These are phyloP conservation scores for Vigna unguiculata DNA, from an alignment of 306 rosid species.

Conservation along the genomic window DNA sequence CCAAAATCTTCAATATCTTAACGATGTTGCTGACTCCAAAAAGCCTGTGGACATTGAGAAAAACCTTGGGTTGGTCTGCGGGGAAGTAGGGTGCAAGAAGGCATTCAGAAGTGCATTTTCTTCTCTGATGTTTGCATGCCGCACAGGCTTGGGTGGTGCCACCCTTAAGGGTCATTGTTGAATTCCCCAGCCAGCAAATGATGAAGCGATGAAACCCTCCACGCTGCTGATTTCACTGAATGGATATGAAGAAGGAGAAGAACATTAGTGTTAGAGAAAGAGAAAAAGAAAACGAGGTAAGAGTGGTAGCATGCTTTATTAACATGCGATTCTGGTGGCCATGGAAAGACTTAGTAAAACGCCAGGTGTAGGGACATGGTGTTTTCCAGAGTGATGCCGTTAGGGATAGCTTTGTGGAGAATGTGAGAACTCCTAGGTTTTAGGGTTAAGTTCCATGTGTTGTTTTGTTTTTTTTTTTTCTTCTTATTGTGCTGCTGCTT, in stretches of 20 bases:
- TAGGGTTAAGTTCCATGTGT: slow-evolving; percentile 37
- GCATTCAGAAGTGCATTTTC: slow-evolving; percentile 74
- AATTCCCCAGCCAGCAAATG: slow-evolving; percentile 36
- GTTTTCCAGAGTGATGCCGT: slow-evolving; percentile 42
- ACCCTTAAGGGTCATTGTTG: slow-evolving; percentile 73
- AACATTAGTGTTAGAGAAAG: not conserved
- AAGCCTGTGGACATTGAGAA: slow-evolving; percentile 72
- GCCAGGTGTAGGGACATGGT: slow-evolving; percentile 41
- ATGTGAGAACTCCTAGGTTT: slow-evolving; percentile 43
- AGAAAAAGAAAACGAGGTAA: slow-evolving; percentile 19
- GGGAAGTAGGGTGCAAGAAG: slow-evolving; percentile 77
- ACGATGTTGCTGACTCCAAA: slow-evolving; percentile 76
- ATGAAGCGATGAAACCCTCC: not conserved
- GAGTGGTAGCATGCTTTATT: slow-evolving; percentile 32
- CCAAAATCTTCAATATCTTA: slow-evolving; percentile 54
- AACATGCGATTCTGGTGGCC: slow-evolving; percentile 46
- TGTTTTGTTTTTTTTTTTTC: too few relatives aligned
- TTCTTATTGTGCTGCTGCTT: too few relatives aligned
- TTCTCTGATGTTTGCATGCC: slow-evolving; percentile 73
- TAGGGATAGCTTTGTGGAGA: slow-evolving; percentile 42
- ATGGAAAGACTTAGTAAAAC: slow-evolving; percentile 57
- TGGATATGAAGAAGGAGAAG: not conserved
- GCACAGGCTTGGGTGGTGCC: slow-evolving; percentile 79
- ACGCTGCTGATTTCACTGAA: slow-evolving; percentile 6
- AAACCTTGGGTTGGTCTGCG: slow-evolving; percentile 68